These are phyloP conservation scores for Tympanopsis confertula DNA, from an alignment of 2,329 filamentous ascomycete species.

Conservation along the genomic window DNA sequence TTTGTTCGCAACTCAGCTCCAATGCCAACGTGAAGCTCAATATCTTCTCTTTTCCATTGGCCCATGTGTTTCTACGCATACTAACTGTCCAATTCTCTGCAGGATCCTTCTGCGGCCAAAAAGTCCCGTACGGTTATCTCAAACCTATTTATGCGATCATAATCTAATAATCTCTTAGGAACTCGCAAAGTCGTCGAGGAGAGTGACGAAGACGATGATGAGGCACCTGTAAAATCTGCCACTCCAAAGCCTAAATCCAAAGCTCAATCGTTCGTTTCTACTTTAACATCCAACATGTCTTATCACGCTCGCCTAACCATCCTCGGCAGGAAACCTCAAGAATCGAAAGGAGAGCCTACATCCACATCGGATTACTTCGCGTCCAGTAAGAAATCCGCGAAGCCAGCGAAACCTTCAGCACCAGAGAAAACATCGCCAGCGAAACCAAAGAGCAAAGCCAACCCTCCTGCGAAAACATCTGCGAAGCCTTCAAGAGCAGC, in stretches of 20 bases:
- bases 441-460: neutral
- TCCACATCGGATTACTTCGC: neutral
- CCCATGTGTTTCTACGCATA: too few relatives aligned
- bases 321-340: neutral
- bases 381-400: neutral
- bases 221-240: slow-evolving; percentile 4
- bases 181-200: slow-evolving; percentile 48
- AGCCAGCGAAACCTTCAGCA: neutral
- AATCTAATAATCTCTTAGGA: slow-evolving; percentile 7
- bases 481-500: slow-evolving; percentile 10
- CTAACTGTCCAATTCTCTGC: neutral
- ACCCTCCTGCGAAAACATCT: slow-evolving; percentile 5
- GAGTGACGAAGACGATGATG: slow-evolving; percentile 48
- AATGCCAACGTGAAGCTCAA: neutral
- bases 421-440: neutral
- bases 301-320: neutral
- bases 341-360: neutral
- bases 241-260: neutral
- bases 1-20: neutral
- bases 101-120: neutral
- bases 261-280: neutral
- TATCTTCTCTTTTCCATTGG: too few relatives aligned
- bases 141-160: neutral
- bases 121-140: neutral
- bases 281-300: too few relatives aligned